These are phyloP conservation scores for Cercophora sp. DNA, from an alignment of 495 filamentous ascomycete genomes.

Conservation along the genomic window DNA sequence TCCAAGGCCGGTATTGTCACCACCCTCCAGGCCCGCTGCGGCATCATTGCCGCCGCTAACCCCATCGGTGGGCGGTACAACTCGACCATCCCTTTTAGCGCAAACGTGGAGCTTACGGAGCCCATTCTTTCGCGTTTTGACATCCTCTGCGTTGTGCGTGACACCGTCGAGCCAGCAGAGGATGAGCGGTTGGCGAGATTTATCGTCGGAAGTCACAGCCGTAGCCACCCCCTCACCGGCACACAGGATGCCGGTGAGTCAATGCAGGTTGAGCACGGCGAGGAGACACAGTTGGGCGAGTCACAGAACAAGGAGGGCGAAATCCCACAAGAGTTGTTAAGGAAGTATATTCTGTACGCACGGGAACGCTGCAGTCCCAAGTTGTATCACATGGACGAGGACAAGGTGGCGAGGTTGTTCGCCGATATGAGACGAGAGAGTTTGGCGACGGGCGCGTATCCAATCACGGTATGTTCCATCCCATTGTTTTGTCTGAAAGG, in stretches of 20 bases:
- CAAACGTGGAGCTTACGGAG: conserved; percentile 96
- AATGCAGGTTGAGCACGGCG: conserved; percentile 58
- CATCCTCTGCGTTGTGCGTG: conserved; percentile 93
- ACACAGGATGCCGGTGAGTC: conserved; percentile 39
- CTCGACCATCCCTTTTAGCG: conserved; percentile 85
- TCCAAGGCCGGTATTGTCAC: conserved; percentile 99
- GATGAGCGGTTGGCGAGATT: conserved; percentile 94
- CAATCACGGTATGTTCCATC: conserved; percentile 78
- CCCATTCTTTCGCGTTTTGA: conserved; percentile 98
- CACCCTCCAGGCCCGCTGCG: conserved; percentile 94
- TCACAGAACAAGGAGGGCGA: conserved; percentile 54
- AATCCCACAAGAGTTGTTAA: conserved; percentile 84
- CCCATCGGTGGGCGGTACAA: conserved; percentile 97
- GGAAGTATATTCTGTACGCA: conserved; percentile 97
- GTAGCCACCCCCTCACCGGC: conserved; percentile 74
- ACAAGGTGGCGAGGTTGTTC: conserved; percentile 91
- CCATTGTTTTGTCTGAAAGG: not conserved
- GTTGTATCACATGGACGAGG: conserved; percentile 95
- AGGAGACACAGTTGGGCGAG: conserved; percentile 28
- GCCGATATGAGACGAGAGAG: conserved; percentile 94
- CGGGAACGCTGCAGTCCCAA: conserved; percentile 88
- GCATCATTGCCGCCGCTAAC: conserved; percentile 95
- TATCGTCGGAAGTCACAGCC: conserved; percentile 87
- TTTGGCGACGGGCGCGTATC: conserved; percentile 90
- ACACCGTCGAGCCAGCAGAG: conserved; percentile 94